Evolutionary conservation across 140 eudicot genomes (phyloP), one percentile per base, ranked within the genome.

Genomic region (Erigeron philadelphicus): DNA sequence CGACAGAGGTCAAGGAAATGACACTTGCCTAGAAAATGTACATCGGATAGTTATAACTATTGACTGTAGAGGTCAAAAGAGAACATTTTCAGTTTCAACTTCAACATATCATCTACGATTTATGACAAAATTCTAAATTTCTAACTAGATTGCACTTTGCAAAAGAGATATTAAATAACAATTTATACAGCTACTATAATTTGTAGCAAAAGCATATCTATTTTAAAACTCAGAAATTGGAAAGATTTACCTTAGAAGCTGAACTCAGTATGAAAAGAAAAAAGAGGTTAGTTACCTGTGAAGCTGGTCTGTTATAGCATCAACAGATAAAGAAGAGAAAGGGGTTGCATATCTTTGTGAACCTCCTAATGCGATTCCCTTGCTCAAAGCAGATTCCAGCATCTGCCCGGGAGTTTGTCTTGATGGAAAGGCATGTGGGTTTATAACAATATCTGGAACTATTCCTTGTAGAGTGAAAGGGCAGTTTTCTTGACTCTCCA

Each of bases 381-480:
- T 89, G 6, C 87, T 89, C 72, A 88, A 38, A 9, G 95, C 98
- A 68, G 95, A 89, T 72, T 88, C 98, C 50, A 92, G 79, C 60
- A 92, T 85, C 77, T 88, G 96, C 54, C 93, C 98, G 7, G 95
- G 92, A 19, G 96, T 89, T 78, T 88, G 96, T 45, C 98, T 64
- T 3, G 96, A 88, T 31, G 95, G 92, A 64, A 88, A 91, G 8
- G 97, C 96, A 56, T 91, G 96, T 0, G 96, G 97, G 58, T 91
- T 91, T 64, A 91, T 88, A 6, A 91, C 97, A 63, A 91, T 91
- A 70, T 91, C 97, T 1, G 97, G 97, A 66, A 91, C 97, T 54
- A 91, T 84, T 31, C 97, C 97, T 79, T 91, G 95, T 11, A 64
- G 53, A 8, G 86, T 91, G 61, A 91, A 91, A 23, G 96, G 97